A percentile compares a stretch with the other conserved stretches of the same genome.
Conservation (phyloP, 225 moss, liverwort and hornwort species). For the Ulota crispa region DNA sequence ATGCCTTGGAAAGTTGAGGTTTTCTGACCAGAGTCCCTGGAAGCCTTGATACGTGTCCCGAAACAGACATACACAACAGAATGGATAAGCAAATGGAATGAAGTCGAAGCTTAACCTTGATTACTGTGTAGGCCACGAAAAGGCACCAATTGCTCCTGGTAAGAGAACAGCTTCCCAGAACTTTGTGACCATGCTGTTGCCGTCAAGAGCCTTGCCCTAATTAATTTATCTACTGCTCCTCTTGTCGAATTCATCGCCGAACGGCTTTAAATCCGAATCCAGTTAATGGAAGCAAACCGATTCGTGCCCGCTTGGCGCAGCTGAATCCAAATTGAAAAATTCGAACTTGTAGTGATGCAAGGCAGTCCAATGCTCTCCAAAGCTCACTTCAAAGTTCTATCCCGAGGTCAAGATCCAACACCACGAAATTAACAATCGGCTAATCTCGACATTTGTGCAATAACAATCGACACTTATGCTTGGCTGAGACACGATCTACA, state of each 20-base stretch:
- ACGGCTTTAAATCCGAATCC: slow-evolving; percentile 25
- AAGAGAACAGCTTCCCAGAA: slow-evolving; percentile 13
- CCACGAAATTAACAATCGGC: background rate
- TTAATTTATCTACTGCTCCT: slow-evolving; percentile 31
- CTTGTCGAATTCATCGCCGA: slow-evolving; percentile 42
- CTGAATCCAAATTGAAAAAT: background rate
- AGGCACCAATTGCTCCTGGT: slow-evolving; percentile 27
- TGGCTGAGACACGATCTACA: slow-evolving; percentile 6
- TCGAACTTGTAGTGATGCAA: slow-evolving; percentile 6
- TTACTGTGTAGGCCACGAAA: slow-evolving; percentile 20
- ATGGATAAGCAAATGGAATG: slow-evolving; percentile 12
- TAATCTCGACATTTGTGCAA: background rate
- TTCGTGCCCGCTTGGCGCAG: slow-evolving; percentile 3
- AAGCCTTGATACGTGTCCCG: background rate
- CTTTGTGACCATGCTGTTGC: slow-evolving; percentile 29
- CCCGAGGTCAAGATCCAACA: background rate
- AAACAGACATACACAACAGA: background rate
- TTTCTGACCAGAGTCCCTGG: background rate
- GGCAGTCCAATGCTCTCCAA: slow-evolving; percentile 16
- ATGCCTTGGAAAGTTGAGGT: background rate
- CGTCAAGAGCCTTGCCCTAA: slow-evolving; percentile 28
- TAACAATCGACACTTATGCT: slow-evolving; percentile 2
- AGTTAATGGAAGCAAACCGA: slow-evolving; percentile 13
- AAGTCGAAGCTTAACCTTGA: slow-evolving; percentile 33
- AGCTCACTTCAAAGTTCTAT: slow-evolving; percentile 12